phyloP scores from a whole-genome alignment of 2,329 filamentous ascomycete genomes.

The Penicillium sp. region DNA sequence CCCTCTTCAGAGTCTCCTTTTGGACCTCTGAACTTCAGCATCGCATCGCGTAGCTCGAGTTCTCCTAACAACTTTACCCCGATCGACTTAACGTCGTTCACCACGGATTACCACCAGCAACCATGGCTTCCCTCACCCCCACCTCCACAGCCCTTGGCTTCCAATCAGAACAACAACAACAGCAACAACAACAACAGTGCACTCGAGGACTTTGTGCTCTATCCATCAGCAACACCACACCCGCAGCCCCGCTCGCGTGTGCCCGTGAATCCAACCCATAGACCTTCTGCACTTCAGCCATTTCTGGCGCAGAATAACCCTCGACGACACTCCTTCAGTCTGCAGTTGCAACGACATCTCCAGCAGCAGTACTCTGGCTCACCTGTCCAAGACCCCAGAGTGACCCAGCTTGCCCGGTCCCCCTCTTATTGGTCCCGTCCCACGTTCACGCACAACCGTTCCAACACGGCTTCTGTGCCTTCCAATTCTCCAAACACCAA shows the following conservation, averaged over 20 bases:
- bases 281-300: slow-evolving; percentile 29
- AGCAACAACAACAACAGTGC: slow-evolving; percentile 32
- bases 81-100: slow-evolving; percentile 48
- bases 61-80: slow-evolving; percentile 37
- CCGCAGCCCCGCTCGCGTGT: slow-evolving; percentile 37
- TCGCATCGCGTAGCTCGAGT: slow-evolving; percentile 45
- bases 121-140: slow-evolving; percentile 48
- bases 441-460: slow-evolving; percentile 31
- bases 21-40: slow-evolving; percentile 47
- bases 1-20: slow-evolving; percentile 44
- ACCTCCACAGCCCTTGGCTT: slow-evolving; percentile 43
- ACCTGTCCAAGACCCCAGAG: slow-evolving; percentile 39
- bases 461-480: slow-evolving; percentile 40
- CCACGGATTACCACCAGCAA: slow-evolving; percentile 49
- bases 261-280: slow-evolving; percentile 40
- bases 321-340: slow-evolving; percentile 37
- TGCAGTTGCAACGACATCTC: slow-evolving; percentile 35
- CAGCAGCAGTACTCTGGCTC: slow-evolving; percentile 36
- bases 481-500: slow-evolving; percentile 35
- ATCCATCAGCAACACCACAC: slow-evolving; percentile 30
- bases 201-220: slow-evolving; percentile 47
- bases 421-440: slow-evolving; percentile 38
- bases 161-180: slow-evolving; percentile 34
- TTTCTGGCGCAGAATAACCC: slow-evolving; percentile 36
- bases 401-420: slow-evolving; percentile 42